phyloP scores from a whole-genome alignment of 805 yeast genomes.

The Martiniozyma abietophila region DNA sequence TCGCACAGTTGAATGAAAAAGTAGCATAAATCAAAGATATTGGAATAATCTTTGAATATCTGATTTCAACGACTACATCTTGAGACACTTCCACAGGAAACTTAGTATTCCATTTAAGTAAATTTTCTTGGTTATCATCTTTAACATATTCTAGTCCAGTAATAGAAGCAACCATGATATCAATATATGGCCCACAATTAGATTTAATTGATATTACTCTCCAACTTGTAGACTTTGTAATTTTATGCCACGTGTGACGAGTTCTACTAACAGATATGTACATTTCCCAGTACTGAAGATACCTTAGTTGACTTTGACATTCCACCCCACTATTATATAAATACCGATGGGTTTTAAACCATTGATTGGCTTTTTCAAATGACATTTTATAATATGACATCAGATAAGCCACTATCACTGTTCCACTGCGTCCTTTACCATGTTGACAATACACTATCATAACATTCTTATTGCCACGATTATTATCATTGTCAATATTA shows the following conservation, averaged over 20 bases:
- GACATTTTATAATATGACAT: slow-evolving; percentile 36
- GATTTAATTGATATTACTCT: background rate
- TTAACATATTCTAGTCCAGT: background rate
- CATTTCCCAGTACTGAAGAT: slow-evolving; percentile 42
- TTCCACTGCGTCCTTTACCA: slow-evolving; percentile 89
- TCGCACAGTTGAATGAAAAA: slow-evolving; percentile 6
- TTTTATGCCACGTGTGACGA: background rate
- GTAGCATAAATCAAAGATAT: slow-evolving; percentile 1
- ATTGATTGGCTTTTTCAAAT: slow-evolving; percentile 37
- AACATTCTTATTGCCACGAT: slow-evolving; percentile 26
- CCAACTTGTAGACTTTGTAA: background rate
- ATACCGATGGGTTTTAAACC: slow-evolving; percentile 47
- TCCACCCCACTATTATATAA: slow-evolving; percentile 59
- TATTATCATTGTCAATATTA: too few species aligned
- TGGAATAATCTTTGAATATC: background rate
- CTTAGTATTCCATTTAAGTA: background rate
- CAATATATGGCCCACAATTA: background rate
- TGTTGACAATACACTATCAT: slow-evolving; percentile 81
- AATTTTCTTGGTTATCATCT: background rate
- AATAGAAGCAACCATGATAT: background rate
- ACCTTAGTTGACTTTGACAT: slow-evolving; percentile 60
- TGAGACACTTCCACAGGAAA: background rate
- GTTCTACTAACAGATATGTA: slow-evolving; percentile 10
- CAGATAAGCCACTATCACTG: slow-evolving; percentile 60
- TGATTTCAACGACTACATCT: slow-evolving; percentile 6